Percentiles rank a stretch among this genome's conserved stretches.
phyloP scores from a whole-genome alignment of 73 alveolate species.

The Paramecium sonneborni region DNA sequence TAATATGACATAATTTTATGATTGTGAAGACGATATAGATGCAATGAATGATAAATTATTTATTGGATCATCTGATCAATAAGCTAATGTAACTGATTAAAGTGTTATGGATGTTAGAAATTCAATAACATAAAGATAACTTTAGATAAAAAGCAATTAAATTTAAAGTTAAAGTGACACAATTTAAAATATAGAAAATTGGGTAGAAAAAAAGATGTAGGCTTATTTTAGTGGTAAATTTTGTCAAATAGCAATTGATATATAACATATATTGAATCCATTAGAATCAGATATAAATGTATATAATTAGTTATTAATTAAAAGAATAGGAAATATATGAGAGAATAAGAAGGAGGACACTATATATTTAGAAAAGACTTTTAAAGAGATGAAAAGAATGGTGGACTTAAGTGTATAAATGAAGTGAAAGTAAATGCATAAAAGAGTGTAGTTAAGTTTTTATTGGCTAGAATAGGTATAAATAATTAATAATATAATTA shows the following conservation, averaged over 20 bases:
- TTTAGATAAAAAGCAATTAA: neutral
- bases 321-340: neutral
- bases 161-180: neutral
- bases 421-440: constrained; percentile 54
- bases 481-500: too few species aligned
- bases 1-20: constrained; percentile 16
- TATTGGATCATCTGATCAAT: neutral
- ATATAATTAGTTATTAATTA: neutral
- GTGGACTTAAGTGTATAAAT: constrained; percentile 54
- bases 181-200: neutral
- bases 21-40: constrained; percentile 43
- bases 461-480: constrained; percentile 75
- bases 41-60: constrained; percentile 51
- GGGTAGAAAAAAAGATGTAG: constrained; percentile 27
- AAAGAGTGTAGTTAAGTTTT: constrained; percentile 72
- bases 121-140: neutral
- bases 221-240: neutral
- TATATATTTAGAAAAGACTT: constrained; percentile 38
- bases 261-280: neutral
- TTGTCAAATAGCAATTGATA: neutral
- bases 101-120: constrained; percentile 15
- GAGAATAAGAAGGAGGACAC: constrained; percentile 24
- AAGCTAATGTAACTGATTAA: neutral
- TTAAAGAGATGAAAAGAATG: constrained; percentile 57
- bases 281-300: neutral